A percentile compares a stretch with the other conserved stretches of the same genome.
These are phyloP conservation scores for Digitaria exilis DNA, from an alignment of 202 grass and related monocot genomes.

Conservation along the genomic window DNA sequence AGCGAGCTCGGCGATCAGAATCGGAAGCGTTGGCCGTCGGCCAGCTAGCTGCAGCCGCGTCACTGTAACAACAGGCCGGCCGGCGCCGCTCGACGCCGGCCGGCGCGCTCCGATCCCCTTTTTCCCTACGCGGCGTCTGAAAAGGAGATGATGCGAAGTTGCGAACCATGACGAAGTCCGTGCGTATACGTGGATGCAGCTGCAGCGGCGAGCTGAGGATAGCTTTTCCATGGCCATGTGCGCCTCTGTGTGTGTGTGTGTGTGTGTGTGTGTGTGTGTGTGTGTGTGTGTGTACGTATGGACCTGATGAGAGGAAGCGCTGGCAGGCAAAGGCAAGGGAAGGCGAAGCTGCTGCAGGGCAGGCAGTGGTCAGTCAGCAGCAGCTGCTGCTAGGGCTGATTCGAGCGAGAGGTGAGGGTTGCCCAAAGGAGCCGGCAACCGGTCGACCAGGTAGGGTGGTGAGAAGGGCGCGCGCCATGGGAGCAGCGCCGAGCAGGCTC, in stretches of 20 bases:
- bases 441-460: conserved; percentile 41
- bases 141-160: conserved; percentile 1
- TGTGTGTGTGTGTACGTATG: not conserved
- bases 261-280: no score
- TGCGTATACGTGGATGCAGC: not conserved
- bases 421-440: conserved; percentile 36
- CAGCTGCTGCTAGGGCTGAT: not conserved
- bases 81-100: conserved; percentile 25
- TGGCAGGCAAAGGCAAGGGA: not conserved
- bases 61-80: conserved; percentile 19
- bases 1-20: not conserved
- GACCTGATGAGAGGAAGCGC: not conserved
- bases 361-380: not conserved
- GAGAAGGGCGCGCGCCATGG: conserved; percentile 1
- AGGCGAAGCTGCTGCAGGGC: not conserved
- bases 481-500: not conserved
- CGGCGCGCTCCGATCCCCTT: not conserved
- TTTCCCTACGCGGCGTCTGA: conserved; percentile 32
- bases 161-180: not conserved
- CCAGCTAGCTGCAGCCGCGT: not conserved
- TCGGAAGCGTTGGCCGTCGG: not conserved
- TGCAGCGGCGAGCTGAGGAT: not conserved
- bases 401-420: not conserved
- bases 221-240: not conserved
- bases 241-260: no score